phyloP scores from a whole-genome alignment of 805 yeast species.

The Kodamaea hsintzibuensis region DNA sequence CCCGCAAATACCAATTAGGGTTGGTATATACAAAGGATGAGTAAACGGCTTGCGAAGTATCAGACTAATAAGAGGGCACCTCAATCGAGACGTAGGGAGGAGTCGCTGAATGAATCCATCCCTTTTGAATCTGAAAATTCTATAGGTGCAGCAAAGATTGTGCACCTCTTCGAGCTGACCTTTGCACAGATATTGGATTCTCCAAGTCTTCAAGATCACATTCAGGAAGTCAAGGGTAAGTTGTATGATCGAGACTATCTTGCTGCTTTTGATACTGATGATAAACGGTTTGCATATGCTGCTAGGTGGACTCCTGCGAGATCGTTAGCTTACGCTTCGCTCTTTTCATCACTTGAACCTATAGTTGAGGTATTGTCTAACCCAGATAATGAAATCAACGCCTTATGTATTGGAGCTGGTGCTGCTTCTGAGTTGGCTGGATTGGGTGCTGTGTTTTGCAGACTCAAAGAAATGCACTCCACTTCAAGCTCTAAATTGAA shows the following conservation, averaged over 20 bases:
- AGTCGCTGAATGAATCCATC: slow-evolving; percentile 19
- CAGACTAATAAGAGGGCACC: slow-evolving; percentile 20
- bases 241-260: slow-evolving; percentile 70
- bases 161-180: slow-evolving; percentile 35
- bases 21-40: slow-evolving; percentile 18
- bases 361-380: slow-evolving; percentile 39
- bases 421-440: slow-evolving; percentile 82
- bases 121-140: slow-evolving; percentile 36
- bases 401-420: slow-evolving; percentile 82
- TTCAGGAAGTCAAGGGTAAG: slow-evolving; percentile 71
- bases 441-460: slow-evolving; percentile 56
- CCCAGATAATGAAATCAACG: slow-evolving; percentile 31
- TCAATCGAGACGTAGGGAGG: neutral
- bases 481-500: slow-evolving; percentile 36
- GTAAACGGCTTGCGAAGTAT: slow-evolving; percentile 33
- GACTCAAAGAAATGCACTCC: slow-evolving; percentile 36
- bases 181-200: slow-evolving; percentile 36
- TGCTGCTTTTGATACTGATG: slow-evolving; percentile 64
- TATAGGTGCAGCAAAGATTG: slow-evolving; percentile 34
- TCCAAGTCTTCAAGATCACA: slow-evolving; percentile 38
- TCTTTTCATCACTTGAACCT: slow-evolving; percentile 54
- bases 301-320: slow-evolving; percentile 87
- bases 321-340: slow-evolving; percentile 69
- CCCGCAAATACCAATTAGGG: slow-evolving; percentile 12
- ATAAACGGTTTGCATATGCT: slow-evolving; percentile 72